These are phyloP conservation scores for Boletellus sp. DNA, from an alignment of 768 basidiomycete genomes.

Conservation along the genomic window DNA sequence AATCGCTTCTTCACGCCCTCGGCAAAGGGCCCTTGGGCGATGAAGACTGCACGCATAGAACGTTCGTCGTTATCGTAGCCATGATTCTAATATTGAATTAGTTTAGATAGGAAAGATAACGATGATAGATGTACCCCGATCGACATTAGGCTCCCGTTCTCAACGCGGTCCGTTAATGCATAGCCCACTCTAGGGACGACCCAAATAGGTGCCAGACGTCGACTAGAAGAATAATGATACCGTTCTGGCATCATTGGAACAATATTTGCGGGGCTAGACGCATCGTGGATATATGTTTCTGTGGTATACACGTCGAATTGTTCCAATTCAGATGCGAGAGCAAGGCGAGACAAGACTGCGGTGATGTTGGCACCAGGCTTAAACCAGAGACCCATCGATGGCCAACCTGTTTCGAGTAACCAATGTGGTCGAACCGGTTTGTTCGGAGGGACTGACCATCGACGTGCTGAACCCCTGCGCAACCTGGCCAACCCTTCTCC, in stretches of 20 bases:
- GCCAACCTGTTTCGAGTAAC: slow-evolving; percentile 64
- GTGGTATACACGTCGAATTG: slow-evolving; percentile 59
- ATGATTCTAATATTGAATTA: slow-evolving; percentile 54
- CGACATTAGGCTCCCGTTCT: slow-evolving; percentile 49
- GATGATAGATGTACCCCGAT: slow-evolving; percentile 53
- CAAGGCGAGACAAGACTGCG: slow-evolving; percentile 50
- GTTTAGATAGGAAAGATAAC: neutral
- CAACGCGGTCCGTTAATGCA: slow-evolving; percentile 63
- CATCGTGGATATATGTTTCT: slow-evolving; percentile 5
- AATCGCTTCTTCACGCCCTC: slow-evolving; percentile 8
- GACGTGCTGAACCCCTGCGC: slow-evolving; percentile 7
- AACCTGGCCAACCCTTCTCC: slow-evolving; percentile 12
- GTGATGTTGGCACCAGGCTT: slow-evolving; percentile 49
- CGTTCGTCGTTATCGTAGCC: slow-evolving; percentile 78
- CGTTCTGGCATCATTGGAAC: slow-evolving; percentile 62
- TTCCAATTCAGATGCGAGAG: slow-evolving; percentile 40
- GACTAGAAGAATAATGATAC: slow-evolving; percentile 67
- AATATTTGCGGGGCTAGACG: neutral
- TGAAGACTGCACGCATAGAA: slow-evolving; percentile 84
- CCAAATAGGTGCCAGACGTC: slow-evolving; percentile 80
- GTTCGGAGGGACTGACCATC: slow-evolving; percentile 8
- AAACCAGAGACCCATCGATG: slow-evolving; percentile 81
- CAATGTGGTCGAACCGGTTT: neutral
- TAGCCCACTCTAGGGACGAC: slow-evolving; percentile 78
- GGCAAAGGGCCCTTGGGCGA: slow-evolving; percentile 85